A percentile compares a stretch with the other conserved stretches of the same genome.
These are phyloP conservation scores for Nigrospora sphaerica DNA, from an alignment of 2,329 filamentous ascomycete species.

Conservation along the genomic window DNA sequence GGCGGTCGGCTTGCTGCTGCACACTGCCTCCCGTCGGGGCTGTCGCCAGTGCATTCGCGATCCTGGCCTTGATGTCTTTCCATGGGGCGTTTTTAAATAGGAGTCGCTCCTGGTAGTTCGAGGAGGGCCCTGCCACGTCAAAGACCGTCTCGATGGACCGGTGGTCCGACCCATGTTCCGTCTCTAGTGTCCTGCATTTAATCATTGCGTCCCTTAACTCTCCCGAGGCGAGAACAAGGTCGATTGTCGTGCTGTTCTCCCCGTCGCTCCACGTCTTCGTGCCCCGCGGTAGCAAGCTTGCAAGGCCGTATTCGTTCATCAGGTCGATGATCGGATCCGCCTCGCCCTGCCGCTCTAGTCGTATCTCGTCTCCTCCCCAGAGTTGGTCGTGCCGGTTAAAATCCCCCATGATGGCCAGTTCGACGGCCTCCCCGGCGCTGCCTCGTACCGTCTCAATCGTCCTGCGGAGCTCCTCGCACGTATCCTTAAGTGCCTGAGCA, in stretches of 20 bases:
- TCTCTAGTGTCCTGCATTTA: not conserved
- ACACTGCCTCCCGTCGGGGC: not conserved
- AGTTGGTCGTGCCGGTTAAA: constrained; percentile 18
- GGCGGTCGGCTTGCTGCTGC: not conserved
- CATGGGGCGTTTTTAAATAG: constrained; percentile 19
- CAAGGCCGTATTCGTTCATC: constrained; percentile 23
- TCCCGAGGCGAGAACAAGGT: constrained; percentile 14
- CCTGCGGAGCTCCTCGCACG: not conserved
- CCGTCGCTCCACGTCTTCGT: constrained; percentile 25
- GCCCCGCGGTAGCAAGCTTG: constrained; percentile 24
- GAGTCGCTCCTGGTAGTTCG: constrained; percentile 6
- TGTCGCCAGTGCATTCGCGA: constrained; percentile 1
- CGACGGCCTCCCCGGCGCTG: not conserved
- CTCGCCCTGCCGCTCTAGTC: constrained; percentile 27
- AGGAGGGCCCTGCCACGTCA: constrained; percentile 7
- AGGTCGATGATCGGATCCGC: constrained; percentile 26
- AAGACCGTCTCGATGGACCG: constrained; percentile 5
- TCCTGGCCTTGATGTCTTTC: constrained; percentile 13
- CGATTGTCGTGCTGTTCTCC: constrained; percentile 12
- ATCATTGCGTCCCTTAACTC: constrained; percentile 10
- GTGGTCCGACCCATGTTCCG: not conserved
- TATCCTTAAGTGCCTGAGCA: not conserved
- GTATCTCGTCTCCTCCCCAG: constrained; percentile 21
- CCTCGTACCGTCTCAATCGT: not conserved
- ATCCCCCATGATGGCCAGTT: not conserved